Conservation (phyloP, 208 protist species). For the Strigomonas culicis region DNA sequence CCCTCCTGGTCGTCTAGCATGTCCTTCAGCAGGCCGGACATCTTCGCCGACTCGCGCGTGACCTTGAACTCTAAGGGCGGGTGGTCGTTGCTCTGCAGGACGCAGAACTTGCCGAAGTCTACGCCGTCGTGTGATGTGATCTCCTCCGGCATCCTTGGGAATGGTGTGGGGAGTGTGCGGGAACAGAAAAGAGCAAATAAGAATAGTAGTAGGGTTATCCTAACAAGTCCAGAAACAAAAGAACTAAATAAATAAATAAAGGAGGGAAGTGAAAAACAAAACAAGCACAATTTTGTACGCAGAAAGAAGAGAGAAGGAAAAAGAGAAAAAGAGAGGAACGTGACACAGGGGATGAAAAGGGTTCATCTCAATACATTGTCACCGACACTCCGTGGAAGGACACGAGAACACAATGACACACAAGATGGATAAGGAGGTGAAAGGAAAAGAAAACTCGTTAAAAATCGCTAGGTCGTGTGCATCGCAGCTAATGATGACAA, state of each 20-base stretch:
- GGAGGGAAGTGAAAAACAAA: too few relatives aligned
- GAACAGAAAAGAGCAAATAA: not conserved
- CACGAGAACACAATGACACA: not conserved
- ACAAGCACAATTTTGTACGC: too few relatives aligned
- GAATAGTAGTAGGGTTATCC: not conserved
- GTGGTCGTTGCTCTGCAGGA: slow-evolving; percentile 87
- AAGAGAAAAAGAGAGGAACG: slow-evolving; percentile 10
- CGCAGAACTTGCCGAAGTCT: slow-evolving; percentile 83
- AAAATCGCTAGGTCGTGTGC: not conserved
- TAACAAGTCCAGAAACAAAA: not conserved
- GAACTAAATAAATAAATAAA: slow-evolving; percentile 8
- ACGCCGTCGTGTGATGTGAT: slow-evolving; percentile 42
- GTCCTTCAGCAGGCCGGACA: slow-evolving; percentile 87
- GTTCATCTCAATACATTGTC: not conserved
- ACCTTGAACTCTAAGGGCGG: slow-evolving; percentile 82
- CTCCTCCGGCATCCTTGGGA: slow-evolving; percentile 47
- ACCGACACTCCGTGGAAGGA: not conserved
- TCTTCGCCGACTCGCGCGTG: slow-evolving; percentile 73
- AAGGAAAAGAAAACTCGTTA: slow-evolving; percentile 4
- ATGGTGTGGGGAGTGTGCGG: not conserved
- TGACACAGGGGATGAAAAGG: not conserved
- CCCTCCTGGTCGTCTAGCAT: slow-evolving; percentile 88
- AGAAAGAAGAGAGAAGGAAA: slow-evolving; percentile 7
- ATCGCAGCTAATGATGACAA: not conserved
- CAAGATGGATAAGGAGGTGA: slow-evolving; percentile 12